Conservation (phyloP, 257 asterid genomes). For the Jacaranda copaia region DNA sequence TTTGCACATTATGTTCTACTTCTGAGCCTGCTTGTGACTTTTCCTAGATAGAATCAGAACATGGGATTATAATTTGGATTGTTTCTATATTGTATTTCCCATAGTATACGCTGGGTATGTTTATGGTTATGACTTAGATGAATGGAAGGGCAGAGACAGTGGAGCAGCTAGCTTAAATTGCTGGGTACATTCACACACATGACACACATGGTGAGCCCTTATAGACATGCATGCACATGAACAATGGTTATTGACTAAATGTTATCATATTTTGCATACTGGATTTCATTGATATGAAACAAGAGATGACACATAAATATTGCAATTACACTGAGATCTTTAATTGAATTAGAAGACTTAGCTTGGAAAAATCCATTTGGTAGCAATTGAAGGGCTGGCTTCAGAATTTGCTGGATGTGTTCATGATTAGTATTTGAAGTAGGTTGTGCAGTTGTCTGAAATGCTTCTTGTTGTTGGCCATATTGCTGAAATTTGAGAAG, state of each 20-base stretch:
- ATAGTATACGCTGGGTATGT: background rate
- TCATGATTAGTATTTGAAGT: background rate
- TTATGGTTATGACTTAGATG: background rate
- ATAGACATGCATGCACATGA: background rate
- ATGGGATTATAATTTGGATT: background rate
- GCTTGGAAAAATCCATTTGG: background rate
- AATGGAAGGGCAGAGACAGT: background rate
- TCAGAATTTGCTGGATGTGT: conserved; percentile 9
- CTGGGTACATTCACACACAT: background rate
- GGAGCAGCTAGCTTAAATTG: background rate
- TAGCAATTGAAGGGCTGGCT: background rate
- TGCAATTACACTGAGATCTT: too few relatives aligned
- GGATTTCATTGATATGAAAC: background rate
- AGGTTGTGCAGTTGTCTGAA: background rate
- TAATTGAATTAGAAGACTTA: background rate
- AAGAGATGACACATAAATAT: background rate
- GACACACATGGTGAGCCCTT: background rate
- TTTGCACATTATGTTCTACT: background rate
- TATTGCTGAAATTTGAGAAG: conserved; percentile 10
- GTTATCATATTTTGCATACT: background rate
- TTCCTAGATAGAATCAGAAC: background rate
- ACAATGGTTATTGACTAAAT: background rate
- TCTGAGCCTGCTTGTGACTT: background rate
- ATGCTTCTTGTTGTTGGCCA: background rate
- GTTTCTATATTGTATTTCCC: background rate